Conservation (phyloP, 306 rosid species). For the Ammopiptanthus mongolicus region DNA sequence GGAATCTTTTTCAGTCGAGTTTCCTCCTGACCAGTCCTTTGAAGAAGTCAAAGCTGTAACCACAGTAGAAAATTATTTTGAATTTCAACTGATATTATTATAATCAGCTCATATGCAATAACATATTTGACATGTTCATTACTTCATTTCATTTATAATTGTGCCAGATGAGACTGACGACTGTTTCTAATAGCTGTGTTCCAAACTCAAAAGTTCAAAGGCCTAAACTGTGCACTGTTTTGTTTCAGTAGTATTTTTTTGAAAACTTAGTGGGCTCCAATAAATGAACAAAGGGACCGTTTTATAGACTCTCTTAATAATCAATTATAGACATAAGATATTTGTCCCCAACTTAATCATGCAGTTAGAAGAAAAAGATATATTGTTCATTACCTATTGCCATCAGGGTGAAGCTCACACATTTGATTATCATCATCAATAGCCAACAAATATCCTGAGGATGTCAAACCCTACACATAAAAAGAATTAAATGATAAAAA, state of each 20-base stretch:
- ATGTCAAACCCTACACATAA: conserved; percentile 34
- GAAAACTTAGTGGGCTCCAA: not conserved
- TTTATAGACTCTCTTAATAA: not conserved
- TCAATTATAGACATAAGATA: not conserved
- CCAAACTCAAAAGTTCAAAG: not conserved
- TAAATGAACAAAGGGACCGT: not conserved
- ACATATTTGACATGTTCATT: not conserved
- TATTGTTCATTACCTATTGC: conserved; percentile 57
- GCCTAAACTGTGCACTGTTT: not conserved
- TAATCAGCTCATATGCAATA: conserved; percentile 17
- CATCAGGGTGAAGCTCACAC: conserved; percentile 95
- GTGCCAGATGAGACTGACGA: not conserved
- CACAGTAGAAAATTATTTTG: conserved; percentile 16
- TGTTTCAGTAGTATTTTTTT: not conserved
- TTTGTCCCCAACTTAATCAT: not conserved
- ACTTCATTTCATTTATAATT: not conserved
- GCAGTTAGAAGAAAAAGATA: conserved; percentile 10
- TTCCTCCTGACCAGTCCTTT: conserved; percentile 70
- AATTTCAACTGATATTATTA: conserved; percentile 4
- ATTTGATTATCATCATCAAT: conserved; percentile 80
- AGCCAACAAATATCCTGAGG: conserved; percentile 70
- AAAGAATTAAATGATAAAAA: not conserved
- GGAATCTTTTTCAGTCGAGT: conserved; percentile 46
- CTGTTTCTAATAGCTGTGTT: conserved; percentile 7
- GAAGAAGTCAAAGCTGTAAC: conserved; percentile 74